Base-by-base conservation (phyloP, 2,329 filamentous ascomycete genomes). In the Ceratocystis destructans region DNA sequence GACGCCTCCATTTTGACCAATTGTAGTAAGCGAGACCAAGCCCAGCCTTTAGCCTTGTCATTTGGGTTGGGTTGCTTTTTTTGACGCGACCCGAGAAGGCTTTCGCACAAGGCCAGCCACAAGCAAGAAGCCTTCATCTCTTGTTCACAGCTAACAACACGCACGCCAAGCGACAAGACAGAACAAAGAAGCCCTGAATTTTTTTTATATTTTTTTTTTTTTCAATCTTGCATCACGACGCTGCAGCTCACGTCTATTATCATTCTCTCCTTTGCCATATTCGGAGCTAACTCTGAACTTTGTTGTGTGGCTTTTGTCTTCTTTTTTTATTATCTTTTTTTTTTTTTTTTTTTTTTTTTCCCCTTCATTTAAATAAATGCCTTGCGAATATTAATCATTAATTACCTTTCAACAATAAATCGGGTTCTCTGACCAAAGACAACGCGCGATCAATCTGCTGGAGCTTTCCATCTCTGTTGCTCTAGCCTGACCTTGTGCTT, bases 21-120 rank as follows among this genome's bases (percentile, higher is more conserved):
- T 41, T 41, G 37, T 10, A 10, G 37, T 10, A 41, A 41, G 37
- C 37, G 10, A 41, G 37, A 41, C 37, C 37, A 41, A 41, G 37
- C 37, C 10, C 37, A 41, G 37, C 37, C 37, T 41, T 4, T 41
- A 41, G 37, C 37, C 37, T 41, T 41, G 37, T 41, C 37, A 4
- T 15, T 37, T 37, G 33, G 33, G 8, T 1, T 37, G 33, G 33
- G 8, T 3, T 37, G 33, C 33, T 41, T 41, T 41, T 28, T 63
- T 63, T 63, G 61, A 63, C 61, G 61, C 61, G 61, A 63, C 61
- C 41, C 46, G 20, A 45, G 44, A 37, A 59, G 55, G n/a, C 61
- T 63, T 62, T 41, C 37, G 37, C 37, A 41, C 37, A 41, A 41
- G 37, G 37, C 37, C 12, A 41, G 37, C 44, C 15, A n/a, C 15